These are phyloP conservation scores for Fusarium euwallaceae DNA, from an alignment of 2,329 filamentous ascomycete genomes.

Conservation along the genomic window DNA sequence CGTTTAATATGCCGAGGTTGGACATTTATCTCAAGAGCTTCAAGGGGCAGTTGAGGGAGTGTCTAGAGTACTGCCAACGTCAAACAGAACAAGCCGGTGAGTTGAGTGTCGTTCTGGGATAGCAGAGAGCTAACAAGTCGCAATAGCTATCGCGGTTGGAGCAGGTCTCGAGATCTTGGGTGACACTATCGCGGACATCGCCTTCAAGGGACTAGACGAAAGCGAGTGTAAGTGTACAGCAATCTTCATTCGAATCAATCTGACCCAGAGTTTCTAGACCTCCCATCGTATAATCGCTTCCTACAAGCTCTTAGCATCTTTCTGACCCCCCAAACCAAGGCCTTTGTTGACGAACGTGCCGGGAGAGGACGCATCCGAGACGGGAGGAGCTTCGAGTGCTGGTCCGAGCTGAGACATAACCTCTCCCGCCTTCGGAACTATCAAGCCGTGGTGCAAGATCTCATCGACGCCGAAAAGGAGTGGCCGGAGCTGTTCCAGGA, in stretches of 20 bases:
- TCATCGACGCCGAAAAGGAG: slow-evolving; percentile 34
- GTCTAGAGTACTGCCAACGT: slow-evolving; percentile 22
- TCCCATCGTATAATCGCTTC: slow-evolving; percentile 6
- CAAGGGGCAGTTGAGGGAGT: slow-evolving; percentile 8
- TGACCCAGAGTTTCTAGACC: slow-evolving; percentile 6
- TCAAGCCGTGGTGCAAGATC: slow-evolving; percentile 18
- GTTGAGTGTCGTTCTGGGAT: accelerated
- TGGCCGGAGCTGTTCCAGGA: slow-evolving; percentile 52
- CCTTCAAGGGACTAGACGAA: background rate
- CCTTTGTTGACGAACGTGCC: slow-evolving; percentile 25
- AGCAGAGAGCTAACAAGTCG: background rate
- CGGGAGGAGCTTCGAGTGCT: slow-evolving; percentile 35
- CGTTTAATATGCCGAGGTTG: slow-evolving; percentile 37
- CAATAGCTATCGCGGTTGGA: background rate
- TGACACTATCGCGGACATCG: background rate
- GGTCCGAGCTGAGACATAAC: slow-evolving; percentile 49
- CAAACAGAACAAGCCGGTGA: slow-evolving; percentile 3
- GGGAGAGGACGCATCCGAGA: slow-evolving; percentile 28
- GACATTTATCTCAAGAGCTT: slow-evolving; percentile 34
- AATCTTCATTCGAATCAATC: background rate
- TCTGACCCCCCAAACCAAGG: background rate
- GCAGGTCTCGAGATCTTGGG: background rate
- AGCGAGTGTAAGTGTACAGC: slow-evolving; percentile 3
- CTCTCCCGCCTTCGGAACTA: slow-evolving; percentile 46
- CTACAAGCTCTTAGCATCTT: slow-evolving; percentile 18